Conservation (phyloP, 2,329 filamentous ascomycete genomes). For the Metarhizium anisopliae region DNA sequence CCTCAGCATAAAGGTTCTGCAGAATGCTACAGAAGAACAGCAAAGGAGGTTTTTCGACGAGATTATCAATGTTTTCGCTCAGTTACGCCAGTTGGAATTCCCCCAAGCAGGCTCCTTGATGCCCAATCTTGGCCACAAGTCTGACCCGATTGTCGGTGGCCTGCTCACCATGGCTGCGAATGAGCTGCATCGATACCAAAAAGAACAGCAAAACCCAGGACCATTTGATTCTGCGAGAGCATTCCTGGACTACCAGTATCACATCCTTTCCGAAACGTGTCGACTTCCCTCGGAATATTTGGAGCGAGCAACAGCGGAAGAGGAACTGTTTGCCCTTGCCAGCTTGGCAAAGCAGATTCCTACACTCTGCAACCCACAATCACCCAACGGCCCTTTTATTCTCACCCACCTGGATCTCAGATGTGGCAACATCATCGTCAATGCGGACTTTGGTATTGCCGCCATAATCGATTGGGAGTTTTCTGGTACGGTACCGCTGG, state of each 20-base stretch:
- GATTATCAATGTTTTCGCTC: slow-evolving; percentile 14
- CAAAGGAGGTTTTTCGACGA: slow-evolving; percentile 12
- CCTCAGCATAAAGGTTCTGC: slow-evolving; percentile 9
- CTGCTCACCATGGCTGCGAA: slow-evolving; percentile 9
- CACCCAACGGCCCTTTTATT: slow-evolving; percentile 6
- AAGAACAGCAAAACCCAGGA: background rate
- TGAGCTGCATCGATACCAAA: slow-evolving; percentile 4
- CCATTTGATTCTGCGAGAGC: background rate
- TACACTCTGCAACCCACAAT: background rate
- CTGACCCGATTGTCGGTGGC: slow-evolving; percentile 10
- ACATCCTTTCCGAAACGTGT: slow-evolving; percentile 6
- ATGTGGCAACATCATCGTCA: slow-evolving; percentile 15
- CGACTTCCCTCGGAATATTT: slow-evolving; percentile 6
- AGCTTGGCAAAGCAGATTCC: slow-evolving; percentile 2
- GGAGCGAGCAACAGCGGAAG: slow-evolving; percentile 3
- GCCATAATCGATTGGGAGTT: slow-evolving; percentile 19
- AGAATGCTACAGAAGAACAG: slow-evolving; percentile 4
- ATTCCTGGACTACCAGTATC: slow-evolving; percentile 6
- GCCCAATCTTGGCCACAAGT: slow-evolving; percentile 7
- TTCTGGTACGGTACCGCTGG: slow-evolving; percentile 7
- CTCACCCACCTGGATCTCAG: slow-evolving; percentile 10
- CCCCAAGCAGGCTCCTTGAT: slow-evolving; percentile 14
- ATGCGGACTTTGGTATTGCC: slow-evolving; percentile 12
- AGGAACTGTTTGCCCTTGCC: slow-evolving; percentile 9
- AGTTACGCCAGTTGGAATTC: slow-evolving; percentile 15